Percentiles rank a stretch among this genome's conserved stretches.
Conservation (phyloP, 2,329 filamentous ascomycete genomes). For the Beauveria sp. region DNA sequence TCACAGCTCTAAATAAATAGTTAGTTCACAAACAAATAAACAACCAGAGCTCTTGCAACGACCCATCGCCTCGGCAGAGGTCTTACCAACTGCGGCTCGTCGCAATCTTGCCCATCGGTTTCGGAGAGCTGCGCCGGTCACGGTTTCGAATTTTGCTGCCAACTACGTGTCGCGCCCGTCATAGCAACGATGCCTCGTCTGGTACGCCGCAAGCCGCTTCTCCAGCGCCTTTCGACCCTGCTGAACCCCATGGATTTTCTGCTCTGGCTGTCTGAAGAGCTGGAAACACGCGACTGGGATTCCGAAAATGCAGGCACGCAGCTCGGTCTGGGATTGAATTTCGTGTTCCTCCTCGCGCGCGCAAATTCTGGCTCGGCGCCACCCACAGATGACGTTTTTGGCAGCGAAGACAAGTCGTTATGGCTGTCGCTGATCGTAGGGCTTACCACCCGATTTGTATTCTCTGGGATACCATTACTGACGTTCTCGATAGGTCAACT, state of each 20-base stretch:
- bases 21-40: conserved; percentile 9
- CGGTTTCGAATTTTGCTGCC: background rate
- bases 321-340: conserved; percentile 68
- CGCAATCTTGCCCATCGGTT: background rate
- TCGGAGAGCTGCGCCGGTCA: background rate
- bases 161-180: background rate
- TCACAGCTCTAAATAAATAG: too few relatives aligned
- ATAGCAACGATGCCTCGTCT: conserved; percentile 57
- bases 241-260: conserved; percentile 85
- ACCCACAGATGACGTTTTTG: conserved; percentile 74
- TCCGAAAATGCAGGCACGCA: conserved; percentile 70
- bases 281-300: conserved; percentile 88
- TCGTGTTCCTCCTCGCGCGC: conserved; percentile 72
- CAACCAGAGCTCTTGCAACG: background rate
- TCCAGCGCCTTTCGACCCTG: conserved; percentile 70
- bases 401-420: conserved; percentile 55
- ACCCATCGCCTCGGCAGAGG: background rate
- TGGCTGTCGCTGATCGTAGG: conserved; percentile 54
- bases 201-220: conserved; percentile 71
- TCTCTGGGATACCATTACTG: conserved; percentile 6
- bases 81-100: background rate
- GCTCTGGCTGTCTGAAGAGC: conserved; percentile 84
- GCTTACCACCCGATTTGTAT: conserved; percentile 17
- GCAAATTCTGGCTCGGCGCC: conserved; percentile 59
- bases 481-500: conserved; percentile 45